Base-by-base conservation (phyloP, 2,329 filamentous ascomycete genomes). In the Epichloe sibirici region DNA sequence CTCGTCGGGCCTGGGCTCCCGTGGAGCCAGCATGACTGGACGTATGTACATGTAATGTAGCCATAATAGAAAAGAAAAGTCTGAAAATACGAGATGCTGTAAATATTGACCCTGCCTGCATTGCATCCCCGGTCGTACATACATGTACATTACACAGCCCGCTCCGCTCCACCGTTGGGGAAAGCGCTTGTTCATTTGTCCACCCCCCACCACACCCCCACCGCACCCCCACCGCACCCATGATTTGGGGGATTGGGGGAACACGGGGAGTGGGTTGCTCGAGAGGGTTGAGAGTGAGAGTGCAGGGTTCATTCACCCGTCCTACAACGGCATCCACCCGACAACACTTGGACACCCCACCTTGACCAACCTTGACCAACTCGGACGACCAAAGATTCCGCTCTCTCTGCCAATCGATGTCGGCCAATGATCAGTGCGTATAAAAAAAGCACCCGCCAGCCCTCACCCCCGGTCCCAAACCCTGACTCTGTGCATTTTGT, bases 61-160 rank as follows among this genome's bases (percentile, higher is more conserved):
- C 39, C 34, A 47, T 9, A 5, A 17, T 28, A 38, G 31, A 35
- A 49, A 25, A 44, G 4, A 6, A 15, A 12, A 40, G 51, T 7
- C 15, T n/a, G 53, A 48, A 43, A 57, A 58, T 57, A 58, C 57
- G 57, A 58, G 53, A 51, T 51, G 31, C 34, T 53, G 48, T 34
- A 15, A 53, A 57, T 48, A 53, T 47, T 45, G 51, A 55, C 56
- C 56, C 47, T 42, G 47, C 15, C 44, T 57, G 54, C 54, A 51
- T 21, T 21, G 17, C 17, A 21, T 21, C 17, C 17, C 17, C 17
- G 17, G 17, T 21, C 17, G 17, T 21, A 21, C 17, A 17, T 21
- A 21, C 17, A 17, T 17, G 17, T 17, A 17, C 17, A 21, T 21
- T 21, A 21, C 17, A 21, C 17, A 21, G 17, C 17, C 17, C 17